A percentile compares a stretch with the other conserved stretches of the same genome.
Evolutionary conservation across 176 grass and related monocot genomes (phyloP).

Genomic region (Ensete ventricosum): DNA sequence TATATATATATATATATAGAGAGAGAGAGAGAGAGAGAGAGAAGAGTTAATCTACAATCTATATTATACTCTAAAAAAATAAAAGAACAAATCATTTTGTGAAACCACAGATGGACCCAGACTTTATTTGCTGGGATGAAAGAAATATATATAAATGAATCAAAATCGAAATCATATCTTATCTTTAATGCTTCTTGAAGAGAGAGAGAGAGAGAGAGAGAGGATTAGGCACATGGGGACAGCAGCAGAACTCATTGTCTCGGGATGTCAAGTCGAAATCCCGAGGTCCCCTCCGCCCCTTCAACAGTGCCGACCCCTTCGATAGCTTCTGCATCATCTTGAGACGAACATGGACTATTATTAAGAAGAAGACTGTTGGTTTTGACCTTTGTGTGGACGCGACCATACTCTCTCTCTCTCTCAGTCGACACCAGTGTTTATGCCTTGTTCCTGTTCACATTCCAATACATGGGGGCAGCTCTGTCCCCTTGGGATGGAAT

Average conservation of each 20-base stretch:
- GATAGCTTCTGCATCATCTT: not conserved
- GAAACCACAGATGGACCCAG: too few relatives aligned
- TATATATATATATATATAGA: too few relatives aligned
- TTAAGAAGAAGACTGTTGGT: not conserved
- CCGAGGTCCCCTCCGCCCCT: not conserved
- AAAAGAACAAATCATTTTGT: too few relatives aligned
- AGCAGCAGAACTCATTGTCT: slow-evolving; percentile 2
- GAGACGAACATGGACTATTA: not conserved
- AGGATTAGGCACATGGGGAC: slow-evolving; percentile 1
- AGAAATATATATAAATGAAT: too few relatives aligned
- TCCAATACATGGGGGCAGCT: not conserved
- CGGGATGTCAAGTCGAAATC: slow-evolving; percentile 12
- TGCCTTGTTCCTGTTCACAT: slow-evolving; percentile 4
- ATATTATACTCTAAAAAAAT: too few relatives aligned
- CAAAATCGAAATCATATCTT: too few relatives aligned
- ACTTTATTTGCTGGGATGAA: too few relatives aligned
- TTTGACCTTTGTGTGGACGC: not conserved
- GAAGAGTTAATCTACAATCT: too few relatives aligned
- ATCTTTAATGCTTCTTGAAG: too few relatives aligned
- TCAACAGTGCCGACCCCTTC: not conserved
- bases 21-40: too few relatives aligned
- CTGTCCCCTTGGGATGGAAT: not conserved
- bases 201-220: too few relatives aligned
- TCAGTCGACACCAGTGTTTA: not conserved
- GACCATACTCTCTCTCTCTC: not conserved